Evolutionary conservation across 495 filamentous ascomycete genomes (phyloP).

Genomic region (Echria macrotheca): DNA sequence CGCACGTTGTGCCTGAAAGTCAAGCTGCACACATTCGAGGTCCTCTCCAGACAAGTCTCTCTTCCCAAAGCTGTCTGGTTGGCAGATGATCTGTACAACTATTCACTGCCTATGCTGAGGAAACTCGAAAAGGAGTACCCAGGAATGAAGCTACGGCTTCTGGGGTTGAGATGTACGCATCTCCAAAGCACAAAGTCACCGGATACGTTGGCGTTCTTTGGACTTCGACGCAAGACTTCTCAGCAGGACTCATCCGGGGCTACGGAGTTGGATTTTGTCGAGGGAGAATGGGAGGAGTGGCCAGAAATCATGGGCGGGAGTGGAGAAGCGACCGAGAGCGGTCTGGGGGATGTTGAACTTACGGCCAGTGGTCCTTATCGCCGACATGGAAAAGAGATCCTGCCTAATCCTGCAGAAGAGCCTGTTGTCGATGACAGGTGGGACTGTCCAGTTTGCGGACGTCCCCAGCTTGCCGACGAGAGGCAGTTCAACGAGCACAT

Average conservation of each 20-base stretch:
- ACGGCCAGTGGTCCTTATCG: conserved; percentile 24
- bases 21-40: conserved; percentile 91
- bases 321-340: background rate
- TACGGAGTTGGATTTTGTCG: conserved; percentile 17
- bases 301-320: conserved; percentile 50
- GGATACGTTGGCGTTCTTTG: conserved; percentile 73
- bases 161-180: conserved; percentile 84
- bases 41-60: conserved; percentile 73
- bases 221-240: conserved; percentile 35
- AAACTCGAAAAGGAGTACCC: conserved; percentile 86
- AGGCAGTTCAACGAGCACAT: conserved; percentile 85
- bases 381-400: conserved; percentile 47
- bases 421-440: conserved; percentile 49
- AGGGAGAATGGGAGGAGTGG: conserved; percentile 59
- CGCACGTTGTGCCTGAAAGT: conserved; percentile 87
- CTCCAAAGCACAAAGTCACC: conserved; percentile 77
- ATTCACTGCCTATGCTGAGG: conserved; percentile 72
- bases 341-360: background rate
- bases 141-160: conserved; percentile 72
- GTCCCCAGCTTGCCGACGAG: conserved; percentile 71
- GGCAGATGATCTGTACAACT: conserved; percentile 79
- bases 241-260: conserved; percentile 12
- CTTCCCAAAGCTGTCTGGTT: conserved; percentile 63
- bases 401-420: conserved; percentile 41
- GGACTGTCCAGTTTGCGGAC: conserved; percentile 81